Evolutionary conservation across 106 monocot genomes (phyloP).

Genomic region (Apostasia ramifera): DNA sequence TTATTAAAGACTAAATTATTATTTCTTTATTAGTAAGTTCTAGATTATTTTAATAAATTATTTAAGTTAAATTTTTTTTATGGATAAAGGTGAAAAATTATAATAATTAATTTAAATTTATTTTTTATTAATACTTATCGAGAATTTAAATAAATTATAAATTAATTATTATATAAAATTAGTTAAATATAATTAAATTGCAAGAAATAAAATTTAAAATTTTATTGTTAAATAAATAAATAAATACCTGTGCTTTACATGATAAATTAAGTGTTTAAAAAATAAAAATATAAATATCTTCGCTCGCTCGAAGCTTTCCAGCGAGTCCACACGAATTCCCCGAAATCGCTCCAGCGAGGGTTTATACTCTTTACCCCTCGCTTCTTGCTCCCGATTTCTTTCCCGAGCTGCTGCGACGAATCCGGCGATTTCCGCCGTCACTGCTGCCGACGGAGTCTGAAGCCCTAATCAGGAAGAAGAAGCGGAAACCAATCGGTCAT

Average conservation of each 20-base stretch:
- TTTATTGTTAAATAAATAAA: too few relatives aligned
- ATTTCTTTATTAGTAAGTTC: too few relatives aligned
- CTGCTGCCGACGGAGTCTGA: not conserved
- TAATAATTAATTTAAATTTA: too few relatives aligned
- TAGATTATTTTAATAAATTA: too few relatives aligned
- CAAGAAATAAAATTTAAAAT: too few relatives aligned
- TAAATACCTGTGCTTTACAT: not conserved
- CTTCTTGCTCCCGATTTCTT: not conserved
- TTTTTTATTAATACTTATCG: too few relatives aligned
- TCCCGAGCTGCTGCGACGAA: not conserved
- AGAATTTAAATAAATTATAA: too few relatives aligned
- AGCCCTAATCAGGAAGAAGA: conserved; percentile 1
- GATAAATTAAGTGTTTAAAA: not conserved
- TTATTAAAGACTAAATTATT: too few relatives aligned
- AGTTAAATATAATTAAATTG: too few relatives aligned
- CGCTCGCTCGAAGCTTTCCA: not conserved
- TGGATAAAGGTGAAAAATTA: too few relatives aligned
- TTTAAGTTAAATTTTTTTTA: too few relatives aligned
- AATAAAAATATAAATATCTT: not conserved
- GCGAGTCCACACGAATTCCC: not conserved
- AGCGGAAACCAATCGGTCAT: not conserved
- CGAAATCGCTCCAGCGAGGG: not conserved
- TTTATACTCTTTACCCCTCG: not conserved
- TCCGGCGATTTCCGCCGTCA: not conserved
- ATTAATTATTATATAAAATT: too few relatives aligned